Conservation (phyloP, 208 protist genomes). For the Leishmania tarentolae region DNA sequence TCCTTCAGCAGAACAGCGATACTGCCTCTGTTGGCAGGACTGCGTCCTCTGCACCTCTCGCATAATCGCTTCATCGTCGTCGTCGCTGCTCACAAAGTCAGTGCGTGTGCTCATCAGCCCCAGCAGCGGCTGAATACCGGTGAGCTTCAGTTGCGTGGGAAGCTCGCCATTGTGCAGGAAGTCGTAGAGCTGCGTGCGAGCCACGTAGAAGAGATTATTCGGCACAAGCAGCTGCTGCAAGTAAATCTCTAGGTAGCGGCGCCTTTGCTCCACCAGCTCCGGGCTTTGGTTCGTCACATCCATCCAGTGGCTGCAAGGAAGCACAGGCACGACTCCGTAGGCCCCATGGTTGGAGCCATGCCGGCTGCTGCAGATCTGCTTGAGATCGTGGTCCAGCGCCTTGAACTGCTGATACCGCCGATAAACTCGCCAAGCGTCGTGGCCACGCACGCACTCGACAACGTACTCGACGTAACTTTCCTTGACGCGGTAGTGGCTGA, state of each 20-base stretch:
- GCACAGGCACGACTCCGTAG: conserved; percentile 80
- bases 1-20: neutral
- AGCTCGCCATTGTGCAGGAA: conserved; percentile 88
- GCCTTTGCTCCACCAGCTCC: conserved; percentile 78
- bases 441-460: conserved; percentile 55
- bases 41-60: conserved; percentile 9
- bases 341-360: conserved; percentile 51
- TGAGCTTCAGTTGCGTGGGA: conserved; percentile 38
- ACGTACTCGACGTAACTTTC: conserved; percentile 78
- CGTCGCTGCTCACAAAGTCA: conserved; percentile 15
- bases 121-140: conserved; percentile 37
- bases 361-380: conserved; percentile 46
- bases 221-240: conserved; percentile 83
- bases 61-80: conserved; percentile 18
- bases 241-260: conserved; percentile 82
- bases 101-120: conserved; percentile 32
- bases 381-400: conserved; percentile 61
- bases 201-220: conserved; percentile 78
- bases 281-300: conserved; percentile 88
- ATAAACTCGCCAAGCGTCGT: conserved; percentile 66
- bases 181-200: conserved; percentile 59
- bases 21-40: neutral
- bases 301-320: conserved; percentile 82
- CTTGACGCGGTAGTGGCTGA: conserved; percentile 72
- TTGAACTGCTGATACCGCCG: conserved; percentile 89